Evolutionary conservation across 1,139 yeast species (phyloP).

Genomic region (Schwanniomyces etchellsii): DNA sequence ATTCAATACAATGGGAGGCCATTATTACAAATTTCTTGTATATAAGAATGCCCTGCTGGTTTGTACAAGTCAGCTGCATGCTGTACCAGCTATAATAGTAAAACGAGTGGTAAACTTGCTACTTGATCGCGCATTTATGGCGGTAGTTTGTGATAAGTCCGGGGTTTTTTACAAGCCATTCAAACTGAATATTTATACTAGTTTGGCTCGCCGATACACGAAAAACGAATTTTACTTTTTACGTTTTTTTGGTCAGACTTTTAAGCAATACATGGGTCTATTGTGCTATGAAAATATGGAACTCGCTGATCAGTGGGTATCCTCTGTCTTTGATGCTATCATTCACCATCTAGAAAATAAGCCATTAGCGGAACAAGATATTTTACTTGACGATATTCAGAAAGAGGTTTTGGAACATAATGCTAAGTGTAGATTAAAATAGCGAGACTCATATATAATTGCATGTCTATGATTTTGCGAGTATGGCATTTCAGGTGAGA

Average conservation of each 20-base stretch:
- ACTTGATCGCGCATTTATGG: constrained; percentile 14
- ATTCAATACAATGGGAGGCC: constrained; percentile 14
- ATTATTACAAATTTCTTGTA: constrained; percentile 11
- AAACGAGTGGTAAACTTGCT: constrained; percentile 5
- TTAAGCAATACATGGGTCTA: constrained; percentile 19
- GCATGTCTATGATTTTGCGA: too few relatives aligned
- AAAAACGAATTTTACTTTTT: constrained; percentile 12
- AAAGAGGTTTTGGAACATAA: neutral
- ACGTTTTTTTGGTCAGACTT: constrained; percentile 12
- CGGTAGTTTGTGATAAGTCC: constrained; percentile 9
- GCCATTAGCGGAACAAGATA: neutral
- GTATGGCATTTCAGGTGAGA: too few relatives aligned
- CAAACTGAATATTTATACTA: constrained; percentile 6
- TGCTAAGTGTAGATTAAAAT: too few relatives aligned
- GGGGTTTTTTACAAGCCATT: constrained; percentile 8
- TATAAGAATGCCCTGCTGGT: constrained; percentile 4
- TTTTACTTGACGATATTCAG: neutral
- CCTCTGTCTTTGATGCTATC: constrained; percentile 6
- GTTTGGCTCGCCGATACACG: constrained; percentile 5
- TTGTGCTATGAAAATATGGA: constrained; percentile 8
- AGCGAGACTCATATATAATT: too few relatives aligned
- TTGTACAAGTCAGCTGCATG: neutral
- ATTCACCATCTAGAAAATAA: constrained; percentile 1
- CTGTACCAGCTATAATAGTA: neutral
- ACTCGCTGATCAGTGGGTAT: constrained; percentile 13